These are phyloP conservation scores for Cydonia oblonga DNA, from an alignment of 331 rosid species.

Conservation along the genomic window DNA sequence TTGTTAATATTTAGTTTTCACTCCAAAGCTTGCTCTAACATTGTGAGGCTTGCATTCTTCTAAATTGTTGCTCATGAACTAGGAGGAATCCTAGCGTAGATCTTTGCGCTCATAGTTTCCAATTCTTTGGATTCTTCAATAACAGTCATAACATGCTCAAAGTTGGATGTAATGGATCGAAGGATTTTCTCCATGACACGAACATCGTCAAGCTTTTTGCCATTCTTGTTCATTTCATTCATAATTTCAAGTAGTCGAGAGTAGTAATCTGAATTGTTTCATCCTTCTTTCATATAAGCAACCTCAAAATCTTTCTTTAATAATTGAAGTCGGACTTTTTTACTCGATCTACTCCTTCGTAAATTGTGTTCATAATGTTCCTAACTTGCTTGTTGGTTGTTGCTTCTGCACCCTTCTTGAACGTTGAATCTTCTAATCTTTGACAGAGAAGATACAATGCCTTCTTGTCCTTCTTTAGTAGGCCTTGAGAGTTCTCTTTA, in stretches of 20 bases:
- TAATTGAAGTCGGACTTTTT: neutral
- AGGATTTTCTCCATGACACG: neutral
- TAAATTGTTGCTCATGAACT: neutral
- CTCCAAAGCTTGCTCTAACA: neutral
- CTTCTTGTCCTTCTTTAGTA: neutral
- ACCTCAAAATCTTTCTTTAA: neutral
- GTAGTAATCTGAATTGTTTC: neutral
- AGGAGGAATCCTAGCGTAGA: neutral
- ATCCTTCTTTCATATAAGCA: neutral
- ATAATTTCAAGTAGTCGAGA: neutral
- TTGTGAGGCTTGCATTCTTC: neutral
- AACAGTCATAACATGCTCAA: neutral
- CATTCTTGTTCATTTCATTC: neutral
- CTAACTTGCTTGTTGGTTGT: neutral
- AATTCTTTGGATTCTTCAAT: neutral
- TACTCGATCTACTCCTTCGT: neutral
- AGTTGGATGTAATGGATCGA: neutral
- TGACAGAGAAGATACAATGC: neutral
- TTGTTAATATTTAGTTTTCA: neutral
- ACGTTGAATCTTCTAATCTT: neutral
- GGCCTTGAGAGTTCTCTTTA: neutral
- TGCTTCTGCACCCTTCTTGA: neutral
- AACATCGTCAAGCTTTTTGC: neutral
- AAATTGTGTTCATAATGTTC: neutral
- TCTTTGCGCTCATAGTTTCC: neutral